Evolutionary conservation across 2,329 filamentous ascomycete genomes (phyloP).

Genomic region (Fusarium chuoi): DNA sequence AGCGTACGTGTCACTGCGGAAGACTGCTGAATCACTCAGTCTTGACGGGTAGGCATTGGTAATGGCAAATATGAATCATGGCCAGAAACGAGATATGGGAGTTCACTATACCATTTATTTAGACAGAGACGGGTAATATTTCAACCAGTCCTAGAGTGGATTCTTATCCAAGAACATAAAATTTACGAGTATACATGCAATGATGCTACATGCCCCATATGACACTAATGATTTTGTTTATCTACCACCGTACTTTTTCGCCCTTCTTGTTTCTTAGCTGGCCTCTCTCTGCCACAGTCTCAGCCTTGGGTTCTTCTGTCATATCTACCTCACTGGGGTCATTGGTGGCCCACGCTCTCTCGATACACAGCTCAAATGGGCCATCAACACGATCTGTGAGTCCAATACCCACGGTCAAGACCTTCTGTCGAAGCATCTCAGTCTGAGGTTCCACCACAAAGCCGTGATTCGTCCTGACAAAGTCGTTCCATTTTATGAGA

Average conservation of each 20-base stretch:
- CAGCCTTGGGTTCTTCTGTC: conserved; percentile 21
- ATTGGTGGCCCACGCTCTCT: conserved; percentile 92
- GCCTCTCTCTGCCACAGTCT: conserved; percentile 36
- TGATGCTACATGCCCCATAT: not conserved
- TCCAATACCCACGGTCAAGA: conserved; percentile 86
- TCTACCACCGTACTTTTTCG: conserved; percentile 52
- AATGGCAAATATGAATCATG: not conserved
- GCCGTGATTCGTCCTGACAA: conserved; percentile 94
- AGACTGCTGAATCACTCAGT: conserved; percentile 47
- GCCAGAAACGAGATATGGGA: not conserved
- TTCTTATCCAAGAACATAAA: conserved; percentile 1
- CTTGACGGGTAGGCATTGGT: conserved; percentile 28
- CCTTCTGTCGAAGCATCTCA: conserved; percentile 86
- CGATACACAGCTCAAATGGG: conserved; percentile 86
- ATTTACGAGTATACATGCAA: conserved; percentile 12
- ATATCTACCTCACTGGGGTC: conserved; percentile 44
- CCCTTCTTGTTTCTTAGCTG: conserved; percentile 52
- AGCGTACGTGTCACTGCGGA: conserved; percentile 69
- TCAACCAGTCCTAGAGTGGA: not conserved
- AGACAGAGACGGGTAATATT: conserved; percentile 10
- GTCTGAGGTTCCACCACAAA: conserved; percentile 92
- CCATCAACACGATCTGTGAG: conserved; percentile 90
- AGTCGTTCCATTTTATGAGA: conserved; percentile 89
- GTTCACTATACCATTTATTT: conserved; percentile 29
- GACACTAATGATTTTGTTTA: not conserved